Conservation (phyloP, 176 grass and related monocot genomes). For the Raddia guianensis region DNA sequence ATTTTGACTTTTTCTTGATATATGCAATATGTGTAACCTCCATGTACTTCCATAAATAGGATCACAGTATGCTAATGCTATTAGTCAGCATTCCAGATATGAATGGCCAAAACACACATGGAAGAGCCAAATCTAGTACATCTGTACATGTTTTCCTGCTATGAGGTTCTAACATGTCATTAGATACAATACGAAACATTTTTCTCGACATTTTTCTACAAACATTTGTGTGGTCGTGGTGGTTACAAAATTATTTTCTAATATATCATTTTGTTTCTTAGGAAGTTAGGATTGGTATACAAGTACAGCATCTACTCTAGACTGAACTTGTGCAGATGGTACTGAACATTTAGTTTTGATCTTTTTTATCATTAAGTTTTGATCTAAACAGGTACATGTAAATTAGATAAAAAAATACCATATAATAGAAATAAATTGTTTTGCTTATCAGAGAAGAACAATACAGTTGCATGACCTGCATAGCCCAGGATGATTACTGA, state of each 20-base stretch:
- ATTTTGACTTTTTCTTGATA: not conserved
- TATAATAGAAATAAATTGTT: not conserved
- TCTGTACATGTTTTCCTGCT: not conserved
- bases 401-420: not conserved
- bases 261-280: not conserved
- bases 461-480: not conserved
- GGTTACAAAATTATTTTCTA: not conserved
- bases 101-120: not conserved
- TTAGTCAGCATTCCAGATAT: not conserved
- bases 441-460: conserved; percentile 7
- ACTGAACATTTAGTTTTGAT: not conserved
- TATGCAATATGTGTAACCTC: not conserved
- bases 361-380: not conserved
- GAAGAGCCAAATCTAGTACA: not conserved
- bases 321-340: not conserved
- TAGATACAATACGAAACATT: not conserved
- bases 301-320: not conserved
- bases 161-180: conserved; percentile 1
- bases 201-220: not conserved
- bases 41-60: not conserved
- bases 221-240: not conserved
- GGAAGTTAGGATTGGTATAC: not conserved
- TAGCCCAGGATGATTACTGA: not conserved
- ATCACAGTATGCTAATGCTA: not conserved
- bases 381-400: conserved; percentile 1